Percentiles rank a stretch among this genome's conserved stretches.
Conservation (phyloP, 2,329 filamentous ascomycete species). For the Pseudocercospora cruenta region DNA sequence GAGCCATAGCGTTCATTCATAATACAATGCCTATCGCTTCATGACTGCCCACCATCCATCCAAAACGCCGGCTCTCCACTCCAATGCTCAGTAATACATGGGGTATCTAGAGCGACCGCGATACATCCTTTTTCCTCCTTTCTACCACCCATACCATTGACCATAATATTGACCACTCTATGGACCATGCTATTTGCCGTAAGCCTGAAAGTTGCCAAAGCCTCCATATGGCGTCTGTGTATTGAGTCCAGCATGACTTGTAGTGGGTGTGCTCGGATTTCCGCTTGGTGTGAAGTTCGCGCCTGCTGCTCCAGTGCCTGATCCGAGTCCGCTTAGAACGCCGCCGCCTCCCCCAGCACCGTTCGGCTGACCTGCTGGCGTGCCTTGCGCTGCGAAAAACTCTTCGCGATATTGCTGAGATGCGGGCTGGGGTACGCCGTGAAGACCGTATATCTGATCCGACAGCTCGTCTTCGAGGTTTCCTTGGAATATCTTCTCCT, state of each 20-base stretch:
- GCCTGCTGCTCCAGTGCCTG: constrained; percentile 8
- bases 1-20: background rate
- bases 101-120: background rate
- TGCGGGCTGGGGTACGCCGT: constrained; percentile 58
- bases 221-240: constrained; percentile 23
- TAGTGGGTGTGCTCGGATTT: constrained; percentile 29
- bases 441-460: constrained; percentile 92
- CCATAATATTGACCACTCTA: background rate
- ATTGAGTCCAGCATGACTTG: constrained; percentile 25
- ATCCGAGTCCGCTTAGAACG: constrained; percentile 22
- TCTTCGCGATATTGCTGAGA: constrained; percentile 57
- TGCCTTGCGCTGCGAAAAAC: constrained; percentile 50
- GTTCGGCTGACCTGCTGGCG: constrained; percentile 27
- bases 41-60: background rate
- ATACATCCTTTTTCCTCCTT: background rate
- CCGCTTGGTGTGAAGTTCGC: constrained; percentile 26
- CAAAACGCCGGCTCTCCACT: background rate
- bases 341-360: constrained; percentile 26
- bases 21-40: background rate
- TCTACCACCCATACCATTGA: background rate
- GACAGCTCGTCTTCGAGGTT: constrained; percentile 77
- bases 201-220: constrained; percentile 23
- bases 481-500: constrained; percentile 83
- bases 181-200: constrained; percentile 11
- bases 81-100: constrained; percentile 2